phyloP scores from a whole-genome alignment of 169 alveolate genomes.

The Miamiensis avidus region DNA sequence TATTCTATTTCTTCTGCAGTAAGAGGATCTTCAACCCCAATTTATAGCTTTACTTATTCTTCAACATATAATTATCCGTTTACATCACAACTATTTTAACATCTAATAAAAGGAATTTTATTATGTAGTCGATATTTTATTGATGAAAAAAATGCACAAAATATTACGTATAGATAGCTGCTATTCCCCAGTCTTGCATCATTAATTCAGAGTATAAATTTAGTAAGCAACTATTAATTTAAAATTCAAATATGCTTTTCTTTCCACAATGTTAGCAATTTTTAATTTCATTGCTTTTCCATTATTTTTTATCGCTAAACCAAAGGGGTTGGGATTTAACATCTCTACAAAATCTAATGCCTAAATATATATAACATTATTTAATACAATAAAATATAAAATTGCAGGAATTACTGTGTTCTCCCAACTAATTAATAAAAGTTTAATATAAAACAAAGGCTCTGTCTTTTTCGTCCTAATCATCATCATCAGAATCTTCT shows the following conservation, averaged over 20 bases:
- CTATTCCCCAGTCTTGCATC: not conserved
- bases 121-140: too few relatives aligned
- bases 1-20: not conserved
- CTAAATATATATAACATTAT: not conserved
- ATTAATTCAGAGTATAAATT: not conserved
- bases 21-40: not conserved
- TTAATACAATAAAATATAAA: too few relatives aligned
- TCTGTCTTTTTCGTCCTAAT: not conserved
- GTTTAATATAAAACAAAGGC: not conserved
- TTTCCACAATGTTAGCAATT: not conserved
- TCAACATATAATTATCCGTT: not conserved
- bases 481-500: not conserved
- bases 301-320: not conserved
- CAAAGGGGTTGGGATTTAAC: not conserved
- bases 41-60: not conserved
- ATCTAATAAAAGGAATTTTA: not conserved
- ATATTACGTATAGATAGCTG: not conserved
- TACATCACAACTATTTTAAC: not conserved
- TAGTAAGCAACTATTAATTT: not conserved
- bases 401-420: not conserved
- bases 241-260: not conserved
- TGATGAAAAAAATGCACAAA: too few relatives aligned
- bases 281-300: not conserved
- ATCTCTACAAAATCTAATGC: not conserved
- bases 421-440: not conserved